Evolutionary conservation across 2,329 filamentous ascomycete species (phyloP).

Genomic region (Curvularia sp.): DNA sequence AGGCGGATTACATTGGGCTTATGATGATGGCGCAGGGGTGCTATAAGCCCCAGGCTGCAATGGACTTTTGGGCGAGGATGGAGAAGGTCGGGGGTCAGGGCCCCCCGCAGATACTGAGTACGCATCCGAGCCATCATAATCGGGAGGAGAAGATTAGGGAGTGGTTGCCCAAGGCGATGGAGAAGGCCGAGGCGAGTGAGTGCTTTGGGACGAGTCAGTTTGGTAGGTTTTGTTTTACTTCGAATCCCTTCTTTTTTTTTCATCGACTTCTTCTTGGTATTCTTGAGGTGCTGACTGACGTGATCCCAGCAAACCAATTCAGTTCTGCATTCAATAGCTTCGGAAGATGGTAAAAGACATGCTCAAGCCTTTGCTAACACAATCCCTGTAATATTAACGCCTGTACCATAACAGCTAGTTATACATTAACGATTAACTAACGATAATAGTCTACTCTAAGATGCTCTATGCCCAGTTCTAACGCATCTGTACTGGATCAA

Average conservation of each 20-base stretch:
- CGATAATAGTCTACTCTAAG: background rate
- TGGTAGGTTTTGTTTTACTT: conserved; percentile 18
- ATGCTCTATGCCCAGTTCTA: background rate
- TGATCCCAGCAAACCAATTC: conserved; percentile 16
- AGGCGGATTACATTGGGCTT: conserved; percentile 81
- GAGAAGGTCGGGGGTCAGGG: conserved; percentile 59
- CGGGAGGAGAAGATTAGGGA: conserved; percentile 70
- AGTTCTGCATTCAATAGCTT: conserved; percentile 19
- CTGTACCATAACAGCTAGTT: background rate
- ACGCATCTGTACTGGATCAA: background rate
- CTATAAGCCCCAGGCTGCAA: conserved; percentile 72
- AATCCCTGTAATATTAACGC: background rate
- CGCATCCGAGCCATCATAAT: conserved; percentile 74
- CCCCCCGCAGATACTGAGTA: conserved; percentile 75
- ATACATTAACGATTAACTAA: conserved; percentile 1
- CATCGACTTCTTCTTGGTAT: background rate
- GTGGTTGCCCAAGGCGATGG: conserved; percentile 57
- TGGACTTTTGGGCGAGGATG: conserved; percentile 69
- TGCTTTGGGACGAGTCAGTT: conserved; percentile 33
- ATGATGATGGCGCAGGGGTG: conserved; percentile 85
- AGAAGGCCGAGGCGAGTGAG: conserved; percentile 46
- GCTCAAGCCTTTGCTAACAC: background rate
- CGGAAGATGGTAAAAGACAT: conserved; percentile 18
- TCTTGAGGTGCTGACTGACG: background rate
- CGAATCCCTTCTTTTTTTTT: background rate